Base-by-base conservation (phyloP, 1,284 basidiomycete genomes). In the Coniophora puteana region DNA sequence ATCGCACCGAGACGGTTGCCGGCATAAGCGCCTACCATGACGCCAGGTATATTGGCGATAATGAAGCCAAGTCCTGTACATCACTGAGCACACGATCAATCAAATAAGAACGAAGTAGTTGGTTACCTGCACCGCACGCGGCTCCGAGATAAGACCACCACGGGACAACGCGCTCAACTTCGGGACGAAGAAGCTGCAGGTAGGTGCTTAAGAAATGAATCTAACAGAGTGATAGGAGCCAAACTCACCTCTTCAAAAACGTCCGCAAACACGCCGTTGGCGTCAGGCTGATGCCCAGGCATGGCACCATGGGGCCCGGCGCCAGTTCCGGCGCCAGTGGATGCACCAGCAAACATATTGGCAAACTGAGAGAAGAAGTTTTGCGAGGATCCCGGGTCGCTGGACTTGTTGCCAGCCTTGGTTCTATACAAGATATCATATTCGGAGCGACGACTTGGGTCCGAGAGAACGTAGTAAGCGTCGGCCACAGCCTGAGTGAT, bases 391-490 rank as follows among this genome's bases (percentile, higher is more conserved):
- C 69, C 71, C 13, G 90, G 84, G 49, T 86, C 75, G 24, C 65
- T 66, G 11, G 77, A 75, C 42, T 65, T 74, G 51, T 80, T 75
- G 28, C 66, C 57, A 4, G 69, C 52, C 35, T 72, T 74, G 3
- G 78, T 70, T 8, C 66, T 53, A 61, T 89, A 80, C 4, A 93
- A 69, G 0, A 58, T 53, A 53, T 94, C 92, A 57, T 97, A 97
- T 64, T 97, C 93, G 51, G 61, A 69, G 40, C 88, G 76, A 39
- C 93, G 73, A 30, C 80, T 71, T 2, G 80, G 63, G 63, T 97
- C 91, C 1, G 90, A 94, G 20, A 98, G 78, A 7, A 96, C 89
- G 61, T 93, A 98, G 69, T 97, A 97, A 8, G 94, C 94, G 66
- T 98, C 93, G 37, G 94, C 92, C 46, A 97, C 84, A 11, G 83